Evolutionary conservation across 2,329 filamentous ascomycete species (phyloP).

Genomic region (Penicillium verrucosum): DNA sequence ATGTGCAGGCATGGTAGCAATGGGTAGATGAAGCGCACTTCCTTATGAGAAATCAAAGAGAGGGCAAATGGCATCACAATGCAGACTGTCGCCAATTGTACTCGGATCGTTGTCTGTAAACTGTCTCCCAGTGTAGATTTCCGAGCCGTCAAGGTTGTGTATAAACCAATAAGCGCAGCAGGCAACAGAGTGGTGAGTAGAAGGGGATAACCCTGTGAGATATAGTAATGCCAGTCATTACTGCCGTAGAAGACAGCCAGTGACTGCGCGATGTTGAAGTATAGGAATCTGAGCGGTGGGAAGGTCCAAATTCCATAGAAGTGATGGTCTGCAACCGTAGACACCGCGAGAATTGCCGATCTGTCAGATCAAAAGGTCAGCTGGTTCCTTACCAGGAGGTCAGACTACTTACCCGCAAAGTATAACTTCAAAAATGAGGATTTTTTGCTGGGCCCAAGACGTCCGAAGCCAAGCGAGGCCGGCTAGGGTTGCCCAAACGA

Average conservation of each 20-base stretch:
- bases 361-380: constrained; percentile 32
- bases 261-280: constrained; percentile 85
- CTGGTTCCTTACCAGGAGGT: not conserved
- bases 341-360: constrained; percentile 60
- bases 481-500: constrained; percentile 75
- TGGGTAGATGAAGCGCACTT: constrained; percentile 95
- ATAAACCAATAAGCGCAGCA: constrained; percentile 67
- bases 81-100: constrained; percentile 58
- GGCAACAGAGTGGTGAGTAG: constrained; percentile 80
- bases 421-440: constrained; percentile 61
- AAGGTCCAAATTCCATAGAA: constrained; percentile 88
- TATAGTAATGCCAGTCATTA: constrained; percentile 90
- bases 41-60: constrained; percentile 86
- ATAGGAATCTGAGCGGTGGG: constrained; percentile 79
- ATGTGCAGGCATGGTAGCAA: constrained; percentile 83
- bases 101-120: constrained; percentile 42
- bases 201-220: constrained; percentile 83
- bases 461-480: constrained; percentile 51
- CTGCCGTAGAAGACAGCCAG: constrained; percentile 89
- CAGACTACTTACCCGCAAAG: constrained; percentile 53
- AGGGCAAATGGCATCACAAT: constrained; percentile 60
- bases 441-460: constrained; percentile 44
- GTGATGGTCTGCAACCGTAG: constrained; percentile 65
- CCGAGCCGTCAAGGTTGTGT: constrained; percentile 45
- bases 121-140: constrained; percentile 31